Percentiles rank a stretch among this genome's conserved stretches.
phyloP scores from a whole-genome alignment of 1,284 basidiomycete genomes.

The Pterulicium gracile region DNA sequence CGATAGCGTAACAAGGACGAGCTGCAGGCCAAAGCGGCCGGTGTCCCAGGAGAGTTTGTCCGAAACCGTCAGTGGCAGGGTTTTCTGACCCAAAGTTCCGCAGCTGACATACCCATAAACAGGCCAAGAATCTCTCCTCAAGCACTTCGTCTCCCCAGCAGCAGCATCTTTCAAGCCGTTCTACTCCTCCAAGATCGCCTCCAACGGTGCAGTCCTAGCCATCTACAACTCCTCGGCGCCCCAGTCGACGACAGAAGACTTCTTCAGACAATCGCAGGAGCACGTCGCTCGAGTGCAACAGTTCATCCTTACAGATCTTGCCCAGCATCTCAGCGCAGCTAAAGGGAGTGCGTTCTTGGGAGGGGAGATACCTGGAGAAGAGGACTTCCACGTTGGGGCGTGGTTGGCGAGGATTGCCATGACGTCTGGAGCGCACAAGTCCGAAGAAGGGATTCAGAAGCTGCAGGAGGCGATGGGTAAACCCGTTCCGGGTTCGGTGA shows the following conservation, averaged over 20 bases:
- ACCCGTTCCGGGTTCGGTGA: conserved; percentile 28
- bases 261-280: conserved; percentile 27
- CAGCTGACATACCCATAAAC: too few species aligned
- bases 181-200: conserved; percentile 37
- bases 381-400: conserved; percentile 42
- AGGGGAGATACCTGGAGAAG: conserved; percentile 36
- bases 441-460: conserved; percentile 24
- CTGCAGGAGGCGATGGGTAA: conserved; percentile 30
- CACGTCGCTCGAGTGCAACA: conserved; percentile 28
- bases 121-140: conserved; percentile 33
- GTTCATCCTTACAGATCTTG: conserved; percentile 23
- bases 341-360: conserved; percentile 36
- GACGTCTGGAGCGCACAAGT: conserved; percentile 22
- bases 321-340: conserved; percentile 8
- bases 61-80: conserved; percentile 35
- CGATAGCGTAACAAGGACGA: conserved; percentile 40
- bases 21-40: conserved; percentile 29
- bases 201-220: conserved; percentile 34
- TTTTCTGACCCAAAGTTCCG: background rate
- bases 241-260: conserved; percentile 23
- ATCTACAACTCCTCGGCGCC: conserved; percentile 30
- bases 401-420: conserved; percentile 38
- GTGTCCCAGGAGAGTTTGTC: conserved; percentile 29
- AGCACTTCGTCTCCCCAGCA: conserved; percentile 28
- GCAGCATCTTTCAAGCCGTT: conserved; percentile 37